Percentiles rank a stretch among this genome's conserved stretches.
Conservation (phyloP, 2,329 filamentous ascomycete genomes). For the Chrysosporium keratinophilum region DNA sequence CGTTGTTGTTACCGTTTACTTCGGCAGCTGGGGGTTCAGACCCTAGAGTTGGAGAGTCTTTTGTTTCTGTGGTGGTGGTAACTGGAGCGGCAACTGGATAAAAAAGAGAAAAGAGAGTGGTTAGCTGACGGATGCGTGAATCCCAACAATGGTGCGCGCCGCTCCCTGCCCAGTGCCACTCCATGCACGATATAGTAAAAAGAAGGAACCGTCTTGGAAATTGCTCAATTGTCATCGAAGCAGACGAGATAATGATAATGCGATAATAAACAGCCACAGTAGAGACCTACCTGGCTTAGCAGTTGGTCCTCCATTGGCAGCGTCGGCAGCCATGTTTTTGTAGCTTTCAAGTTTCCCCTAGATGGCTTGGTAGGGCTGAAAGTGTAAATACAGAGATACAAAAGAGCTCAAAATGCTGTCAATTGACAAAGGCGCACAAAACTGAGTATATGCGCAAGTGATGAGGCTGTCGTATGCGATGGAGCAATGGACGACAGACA, state of each 20-base stretch:
- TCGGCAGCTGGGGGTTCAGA: not conserved
- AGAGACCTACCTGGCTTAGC: conserved; percentile 3
- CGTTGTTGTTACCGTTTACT: not conserved
- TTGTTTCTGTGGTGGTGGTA: not conserved
- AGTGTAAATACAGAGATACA: not conserved
- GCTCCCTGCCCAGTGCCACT: too few species aligned
- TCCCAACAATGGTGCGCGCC: not conserved
- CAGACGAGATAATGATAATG: not conserved
- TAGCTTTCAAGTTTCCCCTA: not conserved
- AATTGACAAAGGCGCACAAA: not conserved
- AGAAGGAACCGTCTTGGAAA: not conserved
- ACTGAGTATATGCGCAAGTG: not conserved
- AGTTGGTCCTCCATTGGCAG: not conserved
- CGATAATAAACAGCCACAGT: not conserved
- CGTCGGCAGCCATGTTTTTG: conserved; percentile 6
- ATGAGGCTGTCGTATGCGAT: conserved; percentile 2
- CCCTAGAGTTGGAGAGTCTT: not conserved
- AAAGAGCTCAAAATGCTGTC: not conserved
- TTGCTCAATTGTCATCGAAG: not conserved
- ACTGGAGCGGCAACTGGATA: not conserved
- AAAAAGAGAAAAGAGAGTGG: too few species aligned
- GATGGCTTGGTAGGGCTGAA: not conserved
- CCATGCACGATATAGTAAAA: not conserved
- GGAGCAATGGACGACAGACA: not conserved
- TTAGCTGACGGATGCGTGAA: not conserved